Base-by-base conservation (phyloP, 2,329 filamentous ascomycete species). In the Zasmidium cellare region DNA sequence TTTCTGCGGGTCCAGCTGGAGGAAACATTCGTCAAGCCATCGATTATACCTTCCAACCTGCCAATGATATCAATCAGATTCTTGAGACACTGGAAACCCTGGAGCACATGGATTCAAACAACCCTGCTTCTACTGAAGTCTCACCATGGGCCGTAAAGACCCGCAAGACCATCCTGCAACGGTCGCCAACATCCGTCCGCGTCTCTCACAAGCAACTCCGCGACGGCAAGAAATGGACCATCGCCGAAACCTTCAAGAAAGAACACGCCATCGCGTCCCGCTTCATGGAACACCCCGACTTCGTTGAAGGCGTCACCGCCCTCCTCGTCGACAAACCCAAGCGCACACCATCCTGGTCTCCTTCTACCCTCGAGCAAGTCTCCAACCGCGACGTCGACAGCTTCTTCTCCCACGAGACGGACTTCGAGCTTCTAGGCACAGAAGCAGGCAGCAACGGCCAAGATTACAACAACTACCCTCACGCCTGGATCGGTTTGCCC, bases 281-380 rank as follows among this genome's bases (percentile, higher is more conserved):
- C 63, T 97, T 99, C 79, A 97, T 99, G 93, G 82, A 82, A 56
- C 88, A 94, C 73, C 89, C 85, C 3, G 94, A 99, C 75, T 99
- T 99, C 71, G 87, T 87, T 46, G 91, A 96, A 76, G 94, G 94
- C 54, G 93, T 99, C n/a, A 85, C 85, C 52, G 88, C 91, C 22
- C 83, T 88, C 50, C 82, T 99, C 44, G 83, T 94, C 67, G 82
- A 85, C 69, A 91, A 91, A 76, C 82, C 82, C 46, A 77, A 84
- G 52, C 79, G 79, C 63, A 80, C 80, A 20, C 90, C 92, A 1
- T 78, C 82, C 60, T 99, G 94, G 94, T 75, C 88, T 63, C 92
- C 92, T 3, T 81, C 83, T 46, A 85, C 82, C 6, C 80, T 97
- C 1, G 81, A 85, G n/a, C 86, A 88, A 38, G 84, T 96, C 54